Base-by-base conservation (phyloP, 1,284 basidiomycete species). In the Singerocomus inundabilis region DNA sequence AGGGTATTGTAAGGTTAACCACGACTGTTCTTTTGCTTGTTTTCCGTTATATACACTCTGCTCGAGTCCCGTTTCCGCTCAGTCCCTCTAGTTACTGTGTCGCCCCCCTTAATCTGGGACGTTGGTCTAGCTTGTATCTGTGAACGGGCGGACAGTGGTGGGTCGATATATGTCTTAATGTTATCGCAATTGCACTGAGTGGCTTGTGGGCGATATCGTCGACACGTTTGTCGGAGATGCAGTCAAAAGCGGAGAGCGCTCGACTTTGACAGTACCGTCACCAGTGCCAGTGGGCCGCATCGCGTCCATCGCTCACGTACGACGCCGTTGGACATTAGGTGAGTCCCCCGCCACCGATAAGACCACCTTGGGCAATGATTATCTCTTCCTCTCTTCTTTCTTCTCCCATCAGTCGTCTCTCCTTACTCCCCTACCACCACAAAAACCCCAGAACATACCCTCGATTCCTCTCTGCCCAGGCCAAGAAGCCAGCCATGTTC, bases 1-100 rank as follows among this genome's bases (percentile, higher is more conserved):
- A 76, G 87, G 63, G 84, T 89, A 53, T 77, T 89, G 75, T 90
- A 78, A 47, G 24, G 42, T 28, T 43, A 45, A 49, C 21, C 36
- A 36, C 46, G 28, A 42, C 42, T 58, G 35, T 61, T 58, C 49
- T 51, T 57, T 60, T 58, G 51, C 56, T 60, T 63, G 52, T 63
- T 67, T 60, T 54, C 35, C 29, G 56, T 56, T 67, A 53, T 60
- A 67, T 66, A 66, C 46, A 53, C 62, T 53, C 52, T 58, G 58
- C 55, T 64, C 54, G 44, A 30, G 48, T 48, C 40, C 52, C 46
- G 39, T 52, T 46, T 43, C 49, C 43, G 40, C 37, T 42, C 26
- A 29, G 28, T 48, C 21, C 45, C 28, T 51, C 39, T 46, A 42
- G 26, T 42, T 26, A 36, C 42, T 33, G 42, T 39, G 31, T 44